phyloP scores from a whole-genome alignment of 2,329 filamentous ascomycete genomes.

The Arachnomyces sp. region DNA sequence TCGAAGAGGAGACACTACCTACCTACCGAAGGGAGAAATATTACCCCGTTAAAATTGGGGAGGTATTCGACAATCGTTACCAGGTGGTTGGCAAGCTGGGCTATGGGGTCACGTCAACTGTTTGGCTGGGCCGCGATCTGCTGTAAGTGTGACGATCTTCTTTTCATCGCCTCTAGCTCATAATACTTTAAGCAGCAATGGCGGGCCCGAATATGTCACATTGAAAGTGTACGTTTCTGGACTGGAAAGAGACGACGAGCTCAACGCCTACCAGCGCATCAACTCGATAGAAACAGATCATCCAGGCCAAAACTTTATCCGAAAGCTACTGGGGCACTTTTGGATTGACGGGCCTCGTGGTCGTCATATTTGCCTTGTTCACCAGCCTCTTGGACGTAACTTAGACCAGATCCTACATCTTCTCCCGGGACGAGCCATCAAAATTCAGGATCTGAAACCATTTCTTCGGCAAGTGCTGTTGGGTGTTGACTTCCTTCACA shows the following conservation, averaged over 20 bases:
- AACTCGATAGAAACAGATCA: constrained; percentile 12
- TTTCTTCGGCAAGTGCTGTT: neutral
- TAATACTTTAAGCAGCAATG: constrained; percentile 1
- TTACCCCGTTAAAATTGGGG: constrained; percentile 30
- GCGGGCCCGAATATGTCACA: constrained; percentile 11
- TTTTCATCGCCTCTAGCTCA: neutral
- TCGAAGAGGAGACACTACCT: constrained; percentile 1
- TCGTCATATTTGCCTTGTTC: constrained; percentile 16
- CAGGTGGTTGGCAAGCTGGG: constrained; percentile 36
- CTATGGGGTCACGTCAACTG: constrained; percentile 34
- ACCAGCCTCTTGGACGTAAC: constrained; percentile 10
- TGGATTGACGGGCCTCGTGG: constrained; percentile 12
- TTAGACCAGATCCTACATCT: neutral
- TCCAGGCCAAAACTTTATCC: constrained; percentile 12
- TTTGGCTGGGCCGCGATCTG: constrained; percentile 36
- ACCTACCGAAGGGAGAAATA: constrained; percentile 18
- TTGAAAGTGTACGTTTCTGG: constrained; percentile 14
- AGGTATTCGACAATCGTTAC: constrained; percentile 27
- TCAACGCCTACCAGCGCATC: constrained; percentile 14
- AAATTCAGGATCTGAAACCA: neutral
- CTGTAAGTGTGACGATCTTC: neutral
- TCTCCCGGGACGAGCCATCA: neutral
- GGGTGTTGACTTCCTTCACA: constrained; percentile 26
- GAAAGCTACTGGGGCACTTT: constrained; percentile 15
- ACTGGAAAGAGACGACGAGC: constrained; percentile 9